phyloP scores from a whole-genome alignment of 331 rosid species.

The Cucumis variabilis region DNA sequence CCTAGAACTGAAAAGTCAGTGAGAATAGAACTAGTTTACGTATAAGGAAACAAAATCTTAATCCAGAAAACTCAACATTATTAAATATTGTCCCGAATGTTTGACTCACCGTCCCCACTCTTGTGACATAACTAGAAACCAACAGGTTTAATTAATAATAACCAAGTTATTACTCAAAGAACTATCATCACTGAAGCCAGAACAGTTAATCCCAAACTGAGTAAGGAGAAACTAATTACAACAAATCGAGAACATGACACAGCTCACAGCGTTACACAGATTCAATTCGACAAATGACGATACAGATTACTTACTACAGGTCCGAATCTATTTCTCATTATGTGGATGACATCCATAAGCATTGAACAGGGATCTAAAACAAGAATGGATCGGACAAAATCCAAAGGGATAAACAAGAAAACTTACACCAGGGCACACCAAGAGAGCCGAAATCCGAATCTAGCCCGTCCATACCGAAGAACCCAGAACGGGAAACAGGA shows the following conservation, averaged over 20 bases:
- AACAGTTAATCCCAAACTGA: background rate
- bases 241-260: background rate
- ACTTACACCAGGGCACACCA: constrained; percentile 99
- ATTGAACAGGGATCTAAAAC: constrained; percentile 19
- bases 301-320: background rate
- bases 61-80: constrained; percentile 6
- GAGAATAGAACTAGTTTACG: background rate
- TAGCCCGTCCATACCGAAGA: constrained; percentile 75
- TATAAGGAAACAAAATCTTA: background rate
- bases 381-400: constrained; percentile 7
- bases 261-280: background rate
- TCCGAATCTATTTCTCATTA: background rate
- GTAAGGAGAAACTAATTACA: background rate
- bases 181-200: background rate
- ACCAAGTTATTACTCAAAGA: background rate
- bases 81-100: background rate
- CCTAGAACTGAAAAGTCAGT: constrained; percentile 10
- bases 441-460: constrained; percentile 95
- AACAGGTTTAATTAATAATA: background rate
- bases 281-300: constrained; percentile 1
- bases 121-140: background rate
- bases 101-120: background rate
- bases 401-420: background rate
- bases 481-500: constrained; percentile 67
- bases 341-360: background rate